These are phyloP conservation scores for Hypoxylon sp. DNA, from an alignment of 2,329 filamentous ascomycete species.

Conservation along the genomic window DNA sequence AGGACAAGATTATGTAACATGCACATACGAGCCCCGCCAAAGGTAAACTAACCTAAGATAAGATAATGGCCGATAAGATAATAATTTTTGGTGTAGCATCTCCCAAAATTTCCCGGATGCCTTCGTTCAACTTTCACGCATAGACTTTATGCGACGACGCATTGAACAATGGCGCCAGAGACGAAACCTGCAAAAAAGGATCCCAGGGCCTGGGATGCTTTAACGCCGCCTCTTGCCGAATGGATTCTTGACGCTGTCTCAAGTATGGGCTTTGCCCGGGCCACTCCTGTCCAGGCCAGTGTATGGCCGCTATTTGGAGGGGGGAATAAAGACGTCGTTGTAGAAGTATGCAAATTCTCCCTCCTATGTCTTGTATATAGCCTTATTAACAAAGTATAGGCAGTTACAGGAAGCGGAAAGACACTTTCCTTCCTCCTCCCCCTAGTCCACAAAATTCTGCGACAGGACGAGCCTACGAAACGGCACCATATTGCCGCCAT, in stretches of 20 bases:
- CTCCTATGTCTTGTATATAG: too few relatives aligned
- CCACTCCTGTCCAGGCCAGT: conserved; percentile 95
- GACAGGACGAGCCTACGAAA: conserved; percentile 84
- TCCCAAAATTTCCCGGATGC: conserved; percentile 22
- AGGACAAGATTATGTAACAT: background rate
- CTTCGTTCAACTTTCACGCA: conserved; percentile 4
- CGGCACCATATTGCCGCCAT: conserved; percentile 92
- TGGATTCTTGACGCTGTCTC: conserved; percentile 89
- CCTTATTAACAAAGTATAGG: conserved; percentile 57
- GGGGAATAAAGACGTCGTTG: conserved; percentile 51
- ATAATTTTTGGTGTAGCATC: conserved; percentile 19
- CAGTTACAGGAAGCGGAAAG: conserved; percentile 92
- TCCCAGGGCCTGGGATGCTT: conserved; percentile 72
- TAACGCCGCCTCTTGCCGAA: conserved; percentile 78
- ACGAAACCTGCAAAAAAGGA: conserved; percentile 59
- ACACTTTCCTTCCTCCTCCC: conserved; percentile 89
- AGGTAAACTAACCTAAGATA: conserved; percentile 16
- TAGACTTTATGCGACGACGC: conserved; percentile 12
- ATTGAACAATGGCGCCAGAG: conserved; percentile 53
- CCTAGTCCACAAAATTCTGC: conserved; percentile 83
- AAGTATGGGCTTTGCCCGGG: conserved; percentile 86
- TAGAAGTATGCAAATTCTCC: conserved; percentile 38
- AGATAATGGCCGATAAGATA: conserved; percentile 38
- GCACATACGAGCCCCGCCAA: too few relatives aligned
- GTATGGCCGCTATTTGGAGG: conserved; percentile 86